These are phyloP conservation scores for Alternaria consortialis DNA, from an alignment of 2,329 filamentous ascomycete genomes.

Conservation along the genomic window DNA sequence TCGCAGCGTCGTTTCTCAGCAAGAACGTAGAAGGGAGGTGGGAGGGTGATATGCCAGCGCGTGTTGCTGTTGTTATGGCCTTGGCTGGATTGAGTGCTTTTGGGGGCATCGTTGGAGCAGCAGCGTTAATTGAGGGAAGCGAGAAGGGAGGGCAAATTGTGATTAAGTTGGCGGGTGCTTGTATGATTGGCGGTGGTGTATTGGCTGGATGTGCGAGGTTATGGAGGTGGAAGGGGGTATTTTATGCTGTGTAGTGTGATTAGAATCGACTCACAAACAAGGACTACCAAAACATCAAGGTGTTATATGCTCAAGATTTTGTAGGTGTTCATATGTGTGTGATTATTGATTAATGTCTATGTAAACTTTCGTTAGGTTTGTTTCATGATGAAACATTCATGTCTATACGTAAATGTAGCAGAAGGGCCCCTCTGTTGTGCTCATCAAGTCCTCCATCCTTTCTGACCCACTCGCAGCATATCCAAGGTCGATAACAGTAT, in stretches of 20 bases:
- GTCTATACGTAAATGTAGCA: conserved; percentile 46
- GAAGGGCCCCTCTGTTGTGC: conserved; percentile 44
- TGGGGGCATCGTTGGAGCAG: conserved; percentile 14
- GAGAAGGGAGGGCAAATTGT: conserved; percentile 8
- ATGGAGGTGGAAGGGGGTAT: background rate
- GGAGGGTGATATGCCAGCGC: conserved; percentile 6
- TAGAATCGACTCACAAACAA: background rate
- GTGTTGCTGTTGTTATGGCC: conserved; percentile 11
- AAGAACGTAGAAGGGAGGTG: conserved; percentile 5
- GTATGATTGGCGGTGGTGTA: background rate
- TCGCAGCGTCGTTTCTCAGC: background rate
- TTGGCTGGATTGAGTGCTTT: conserved; percentile 14
- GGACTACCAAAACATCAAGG: background rate
- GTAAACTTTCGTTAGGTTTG: too few relatives aligned
- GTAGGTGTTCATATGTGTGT: background rate
- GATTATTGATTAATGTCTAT: too few relatives aligned
- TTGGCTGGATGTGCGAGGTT: background rate
- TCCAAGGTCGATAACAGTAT: conserved; percentile 54
- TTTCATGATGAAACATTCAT: too few relatives aligned
- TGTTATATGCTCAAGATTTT: background rate
- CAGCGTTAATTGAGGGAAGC: conserved; percentile 14
- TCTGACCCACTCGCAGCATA: conserved; percentile 32
- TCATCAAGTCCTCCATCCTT: conserved; percentile 42
- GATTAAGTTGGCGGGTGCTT: conserved; percentile 7
- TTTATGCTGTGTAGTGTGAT: background rate